Evolutionary conservation across 768 basidiomycete species (phyloP).

Genomic region (Gelatoporia subvermispora): DNA sequence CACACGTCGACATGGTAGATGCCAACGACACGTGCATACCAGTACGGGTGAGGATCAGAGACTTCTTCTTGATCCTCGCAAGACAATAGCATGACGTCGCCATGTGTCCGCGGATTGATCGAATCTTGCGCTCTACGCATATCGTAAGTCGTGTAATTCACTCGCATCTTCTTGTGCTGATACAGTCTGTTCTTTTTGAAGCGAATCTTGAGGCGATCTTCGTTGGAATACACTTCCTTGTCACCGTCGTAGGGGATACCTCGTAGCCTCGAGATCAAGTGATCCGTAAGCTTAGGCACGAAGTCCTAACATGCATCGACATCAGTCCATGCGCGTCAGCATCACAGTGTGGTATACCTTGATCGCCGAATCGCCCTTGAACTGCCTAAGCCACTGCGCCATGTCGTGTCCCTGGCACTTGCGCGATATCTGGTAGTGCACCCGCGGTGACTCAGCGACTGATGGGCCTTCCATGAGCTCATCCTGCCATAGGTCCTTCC

Average conservation of each 20-base stretch:
- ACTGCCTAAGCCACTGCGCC: too few relatives aligned
- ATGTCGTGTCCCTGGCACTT: too few relatives aligned
- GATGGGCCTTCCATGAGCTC: slow-evolving; percentile 14
- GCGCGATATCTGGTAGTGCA: too few relatives aligned
- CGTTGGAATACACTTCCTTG: slow-evolving; percentile 18
- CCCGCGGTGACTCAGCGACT: too few relatives aligned
- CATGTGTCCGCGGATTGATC: slow-evolving; percentile 11
- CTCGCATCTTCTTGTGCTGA: slow-evolving; percentile 12
- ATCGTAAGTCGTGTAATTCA: slow-evolving; percentile 30
- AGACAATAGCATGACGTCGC: slow-evolving; percentile 15
- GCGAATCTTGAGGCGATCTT: slow-evolving; percentile 8
- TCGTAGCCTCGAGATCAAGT: slow-evolving; percentile 24
- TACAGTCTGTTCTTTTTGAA: slow-evolving; percentile 18
- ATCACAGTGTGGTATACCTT: neutral
- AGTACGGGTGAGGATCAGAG: slow-evolving; percentile 17
- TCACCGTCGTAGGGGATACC: slow-evolving; percentile 21
- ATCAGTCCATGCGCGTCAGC: too few relatives aligned
- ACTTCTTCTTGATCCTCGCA: slow-evolving; percentile 1
- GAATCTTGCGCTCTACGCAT: slow-evolving; percentile 15
- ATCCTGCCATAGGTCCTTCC: neutral
- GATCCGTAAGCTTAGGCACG: slow-evolving; percentile 22
- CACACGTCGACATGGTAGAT: slow-evolving; percentile 18
- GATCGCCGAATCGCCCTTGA: too few relatives aligned
- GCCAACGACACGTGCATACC: slow-evolving; percentile 21
- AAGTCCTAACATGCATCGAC: too few relatives aligned